phyloP scores from a whole-genome alignment of 2,329 filamentous ascomycete species.

The Alternaria brassicicola region DNA sequence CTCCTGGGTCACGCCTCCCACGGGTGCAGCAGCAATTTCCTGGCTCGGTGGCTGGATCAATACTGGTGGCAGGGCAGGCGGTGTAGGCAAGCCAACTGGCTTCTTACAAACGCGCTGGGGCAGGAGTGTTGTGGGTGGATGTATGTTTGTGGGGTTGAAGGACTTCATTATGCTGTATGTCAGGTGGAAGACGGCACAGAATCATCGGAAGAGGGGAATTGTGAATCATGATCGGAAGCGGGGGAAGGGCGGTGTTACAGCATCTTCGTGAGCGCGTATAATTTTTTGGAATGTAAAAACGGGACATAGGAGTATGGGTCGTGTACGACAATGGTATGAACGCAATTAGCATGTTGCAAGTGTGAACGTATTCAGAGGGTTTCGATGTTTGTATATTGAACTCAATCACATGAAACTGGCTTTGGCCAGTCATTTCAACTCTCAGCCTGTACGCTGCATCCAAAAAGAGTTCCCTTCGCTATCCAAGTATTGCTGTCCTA shows the following conservation, averaged over 20 bases:
- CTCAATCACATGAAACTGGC: not conserved
- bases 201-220: constrained; percentile 54
- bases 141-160: constrained; percentile 84
- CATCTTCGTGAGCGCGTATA: not conserved
- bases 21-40: constrained; percentile 19
- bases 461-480: no score
- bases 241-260: not conserved
- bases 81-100: constrained; percentile 59
- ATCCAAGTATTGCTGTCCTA: not conserved
- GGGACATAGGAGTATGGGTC: not conserved
- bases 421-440: not conserved
- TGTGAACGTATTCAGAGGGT: not conserved
- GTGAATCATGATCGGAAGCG: constrained; percentile 46
- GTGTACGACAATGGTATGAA: not conserved
- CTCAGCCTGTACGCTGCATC: not conserved
- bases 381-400: not conserved
- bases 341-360: not conserved
- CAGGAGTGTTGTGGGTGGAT: constrained; percentile 84
- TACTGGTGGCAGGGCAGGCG: constrained; percentile 14
- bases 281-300: not conserved
- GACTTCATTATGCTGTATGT: constrained; percentile 68
- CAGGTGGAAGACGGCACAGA: constrained; percentile 57
- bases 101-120: constrained; percentile 87
- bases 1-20: constrained; percentile 63
- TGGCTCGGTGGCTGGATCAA: constrained; percentile 33